phyloP scores from a whole-genome alignment of 2,329 filamentous ascomycete species.

The Nigrograna mackinnonii region DNA sequence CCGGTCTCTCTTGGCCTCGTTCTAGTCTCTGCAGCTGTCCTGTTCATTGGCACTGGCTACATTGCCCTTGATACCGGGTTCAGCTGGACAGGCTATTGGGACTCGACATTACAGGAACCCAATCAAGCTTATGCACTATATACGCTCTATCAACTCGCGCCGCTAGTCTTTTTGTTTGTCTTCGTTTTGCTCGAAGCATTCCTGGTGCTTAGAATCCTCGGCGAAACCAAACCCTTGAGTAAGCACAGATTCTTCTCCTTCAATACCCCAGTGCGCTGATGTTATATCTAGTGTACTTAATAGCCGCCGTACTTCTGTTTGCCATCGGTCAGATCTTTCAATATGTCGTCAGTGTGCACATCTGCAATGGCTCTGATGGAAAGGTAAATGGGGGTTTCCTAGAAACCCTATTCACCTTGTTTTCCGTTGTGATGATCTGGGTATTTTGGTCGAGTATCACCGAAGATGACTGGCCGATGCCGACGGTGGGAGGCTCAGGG shows the following conservation, averaged over 20 bases:
- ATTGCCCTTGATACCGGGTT: constrained; percentile 94
- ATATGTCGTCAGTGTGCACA: constrained; percentile 88
- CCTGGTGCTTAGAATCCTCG: constrained; percentile 82
- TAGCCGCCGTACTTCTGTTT: constrained; percentile 76
- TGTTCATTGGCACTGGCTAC: constrained; percentile 92
- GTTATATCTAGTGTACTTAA: constrained; percentile 67
- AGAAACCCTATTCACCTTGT: constrained; percentile 87
- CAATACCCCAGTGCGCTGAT: constrained; percentile 17
- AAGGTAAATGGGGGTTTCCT: constrained; percentile 94
- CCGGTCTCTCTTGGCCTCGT: constrained; percentile 79
- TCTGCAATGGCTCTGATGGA: constrained; percentile 80
- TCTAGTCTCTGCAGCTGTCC: constrained; percentile 66
- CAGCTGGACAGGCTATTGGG: constrained; percentile 79
- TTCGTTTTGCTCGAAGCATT: constrained; percentile 84
- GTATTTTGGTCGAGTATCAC: constrained; percentile 99
- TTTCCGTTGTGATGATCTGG: constrained; percentile 84
- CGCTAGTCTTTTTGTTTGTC: constrained; percentile 83
- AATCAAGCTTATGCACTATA: constrained; percentile 84
- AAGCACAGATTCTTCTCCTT: constrained; percentile 38
- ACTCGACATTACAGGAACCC: constrained; percentile 51
- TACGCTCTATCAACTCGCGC: constrained; percentile 88
- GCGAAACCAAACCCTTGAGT: constrained; percentile 89
- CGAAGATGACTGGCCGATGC: constrained; percentile 92
- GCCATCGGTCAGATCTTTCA: constrained; percentile 94
- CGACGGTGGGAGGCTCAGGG: constrained; percentile 43